These are phyloP conservation scores for Reutealis trisperma DNA, from an alignment of 345 rosid species.

Conservation along the genomic window DNA sequence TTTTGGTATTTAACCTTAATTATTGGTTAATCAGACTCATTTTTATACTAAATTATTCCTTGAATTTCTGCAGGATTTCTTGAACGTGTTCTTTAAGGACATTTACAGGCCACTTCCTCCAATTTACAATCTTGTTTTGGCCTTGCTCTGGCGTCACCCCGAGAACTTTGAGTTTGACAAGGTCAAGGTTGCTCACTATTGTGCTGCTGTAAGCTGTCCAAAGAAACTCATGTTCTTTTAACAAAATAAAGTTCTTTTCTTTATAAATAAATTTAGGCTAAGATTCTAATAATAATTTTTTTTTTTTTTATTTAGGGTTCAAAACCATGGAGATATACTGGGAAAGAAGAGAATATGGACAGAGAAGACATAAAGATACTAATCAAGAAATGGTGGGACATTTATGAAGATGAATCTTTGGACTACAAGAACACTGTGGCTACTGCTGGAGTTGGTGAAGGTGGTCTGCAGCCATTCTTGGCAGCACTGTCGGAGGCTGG, in stretches of 20 bases:
- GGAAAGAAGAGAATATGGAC: constrained; percentile 73
- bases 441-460: neutral
- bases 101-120: constrained; percentile 70
- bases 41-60: neutral
- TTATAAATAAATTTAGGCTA: neutral
- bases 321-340: constrained; percentile 89
- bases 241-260: too few relatives aligned
- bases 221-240: neutral
- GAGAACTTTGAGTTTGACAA: constrained; percentile 68
- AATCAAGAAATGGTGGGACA: constrained; percentile 78
- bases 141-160: constrained; percentile 78
- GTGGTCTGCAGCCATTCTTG: constrained; percentile 7
- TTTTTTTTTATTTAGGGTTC: constrained; percentile 44
- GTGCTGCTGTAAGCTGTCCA: constrained; percentile 73
- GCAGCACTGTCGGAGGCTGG: constrained; percentile 1
- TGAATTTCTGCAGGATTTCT: constrained; percentile 52
- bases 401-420: constrained; percentile 66
- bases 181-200: constrained; percentile 76
- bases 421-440: constrained; percentile 31
- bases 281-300: too few relatives aligned
- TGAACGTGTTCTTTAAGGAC: constrained; percentile 78
- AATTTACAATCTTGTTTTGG: constrained; percentile 68
- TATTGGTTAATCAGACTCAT: neutral
- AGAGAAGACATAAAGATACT: constrained; percentile 81
- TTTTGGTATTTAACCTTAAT: neutral